A percentile compares a stretch with the other conserved stretches of the same genome.
phyloP scores from a whole-genome alignment of 148 eudicot species.

The Silene conica region DNA sequence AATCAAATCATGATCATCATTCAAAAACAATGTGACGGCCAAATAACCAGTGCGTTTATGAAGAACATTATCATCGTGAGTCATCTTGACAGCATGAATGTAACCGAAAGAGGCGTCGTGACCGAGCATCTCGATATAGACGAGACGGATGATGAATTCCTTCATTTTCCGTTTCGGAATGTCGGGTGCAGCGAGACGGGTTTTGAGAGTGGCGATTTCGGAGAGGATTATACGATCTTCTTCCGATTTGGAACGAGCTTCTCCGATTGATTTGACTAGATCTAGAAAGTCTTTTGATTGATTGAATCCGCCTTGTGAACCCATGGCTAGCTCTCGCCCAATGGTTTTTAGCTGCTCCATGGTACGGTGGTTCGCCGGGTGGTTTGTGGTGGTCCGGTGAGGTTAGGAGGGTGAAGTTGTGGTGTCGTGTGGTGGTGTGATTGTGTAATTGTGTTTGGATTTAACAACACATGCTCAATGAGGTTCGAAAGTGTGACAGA shows the following conservation, averaged over 20 bases:
- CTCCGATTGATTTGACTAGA: constrained; percentile 92
- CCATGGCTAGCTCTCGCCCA: constrained; percentile 93
- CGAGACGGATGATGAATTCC: constrained; percentile 73
- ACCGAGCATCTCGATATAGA: constrained; percentile 89
- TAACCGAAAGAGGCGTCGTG: constrained; percentile 90
- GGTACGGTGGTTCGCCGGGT: background rate
- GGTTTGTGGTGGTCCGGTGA: background rate
- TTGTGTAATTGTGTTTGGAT: background rate
- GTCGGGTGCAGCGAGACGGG: constrained; percentile 58
- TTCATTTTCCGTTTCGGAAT: constrained; percentile 82
- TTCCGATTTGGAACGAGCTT: constrained; percentile 85
- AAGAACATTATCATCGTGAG: constrained; percentile 61
- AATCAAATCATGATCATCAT: constrained; percentile 92
- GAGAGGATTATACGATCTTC: constrained; percentile 79
- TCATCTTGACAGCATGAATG: constrained; percentile 94
- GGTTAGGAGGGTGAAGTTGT: background rate
- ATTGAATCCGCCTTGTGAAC: constrained; percentile 79
- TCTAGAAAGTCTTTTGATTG: constrained; percentile 93
- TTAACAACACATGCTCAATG: background rate
- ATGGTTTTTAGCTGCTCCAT: constrained; percentile 92
- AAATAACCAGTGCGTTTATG: constrained; percentile 83
- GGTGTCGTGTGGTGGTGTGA: background rate
- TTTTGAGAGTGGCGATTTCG: constrained; percentile 75
- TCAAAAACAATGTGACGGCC: constrained; percentile 79
- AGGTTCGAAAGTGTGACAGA: background rate